Conservation (phyloP, 78 protist genomes). For the Pelomyxa schiedti region DNA sequence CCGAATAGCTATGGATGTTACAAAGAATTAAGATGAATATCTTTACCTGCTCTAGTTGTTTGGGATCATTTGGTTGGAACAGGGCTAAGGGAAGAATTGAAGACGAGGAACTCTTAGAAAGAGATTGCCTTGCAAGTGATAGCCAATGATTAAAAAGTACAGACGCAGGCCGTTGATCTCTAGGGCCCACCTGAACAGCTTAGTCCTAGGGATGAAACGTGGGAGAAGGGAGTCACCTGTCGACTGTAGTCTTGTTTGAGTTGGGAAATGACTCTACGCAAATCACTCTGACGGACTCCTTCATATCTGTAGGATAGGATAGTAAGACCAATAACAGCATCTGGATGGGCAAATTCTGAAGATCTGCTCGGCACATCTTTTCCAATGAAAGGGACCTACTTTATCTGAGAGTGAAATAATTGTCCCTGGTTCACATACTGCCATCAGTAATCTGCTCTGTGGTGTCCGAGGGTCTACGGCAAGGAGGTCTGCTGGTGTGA, state of each 20-base stretch:
- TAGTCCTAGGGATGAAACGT: conserved; percentile 17
- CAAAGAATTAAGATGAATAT: too few species aligned
- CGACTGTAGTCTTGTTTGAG: background rate
- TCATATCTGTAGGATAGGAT: conserved; percentile 30
- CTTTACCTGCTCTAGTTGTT: conserved; percentile 28
- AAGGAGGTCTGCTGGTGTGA: conserved; percentile 8
- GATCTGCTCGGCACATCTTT: conserved; percentile 33
- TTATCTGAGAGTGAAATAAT: too few species aligned
- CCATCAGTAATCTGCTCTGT: conserved; percentile 21
- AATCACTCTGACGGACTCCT: conserved; percentile 21
- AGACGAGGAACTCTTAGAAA: too few species aligned
- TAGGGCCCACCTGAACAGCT: background rate
- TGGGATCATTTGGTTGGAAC: conserved; percentile 36
- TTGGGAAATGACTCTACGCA: background rate
- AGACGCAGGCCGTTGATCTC: too few species aligned
- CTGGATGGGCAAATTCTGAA: conserved; percentile 61
- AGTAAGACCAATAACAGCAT: conserved; percentile 37
- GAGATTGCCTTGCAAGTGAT: too few species aligned
- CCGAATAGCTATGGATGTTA: too few species aligned
- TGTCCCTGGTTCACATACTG: too few species aligned
- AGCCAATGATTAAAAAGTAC: too few species aligned
- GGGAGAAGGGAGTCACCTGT: conserved; percentile 25
- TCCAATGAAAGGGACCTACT: conserved; percentile 31
- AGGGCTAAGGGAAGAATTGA: conserved; percentile 37
- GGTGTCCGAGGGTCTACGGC: conserved; percentile 3